Evolutionary conservation across 1,139 yeast genomes (phyloP).

Genomic region (Yamadazyma diospyri): DNA sequence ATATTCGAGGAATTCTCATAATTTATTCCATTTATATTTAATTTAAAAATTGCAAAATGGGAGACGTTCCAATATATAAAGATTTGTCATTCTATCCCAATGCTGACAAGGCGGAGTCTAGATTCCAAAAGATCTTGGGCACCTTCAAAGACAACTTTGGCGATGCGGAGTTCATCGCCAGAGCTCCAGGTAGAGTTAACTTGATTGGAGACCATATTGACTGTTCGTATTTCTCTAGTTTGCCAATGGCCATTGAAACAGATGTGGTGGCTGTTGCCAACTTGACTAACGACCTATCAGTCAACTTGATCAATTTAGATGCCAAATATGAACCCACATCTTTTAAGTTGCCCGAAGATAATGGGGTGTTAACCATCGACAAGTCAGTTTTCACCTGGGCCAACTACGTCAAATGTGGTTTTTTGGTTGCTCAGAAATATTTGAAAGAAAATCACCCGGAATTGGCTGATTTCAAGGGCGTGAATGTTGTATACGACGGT

Average conservation of each 20-base stretch:
- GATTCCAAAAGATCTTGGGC: constrained; percentile 24
- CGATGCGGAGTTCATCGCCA: constrained; percentile 44
- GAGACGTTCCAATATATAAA: constrained; percentile 29
- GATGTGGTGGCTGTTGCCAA: constrained; percentile 60
- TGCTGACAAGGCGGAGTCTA: constrained; percentile 19
- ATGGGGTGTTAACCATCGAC: constrained; percentile 45
- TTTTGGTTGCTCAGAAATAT: constrained; percentile 56
- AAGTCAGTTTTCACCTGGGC: constrained; percentile 54
- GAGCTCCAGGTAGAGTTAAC: constrained; percentile 76
- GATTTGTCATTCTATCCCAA: constrained; percentile 36
- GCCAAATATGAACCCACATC: constrained; percentile 26
- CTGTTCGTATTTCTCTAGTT: constrained; percentile 62
- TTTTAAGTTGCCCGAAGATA: constrained; percentile 38
- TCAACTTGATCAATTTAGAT: constrained; percentile 42
- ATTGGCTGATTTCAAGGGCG: constrained; percentile 34
- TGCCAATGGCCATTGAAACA: constrained; percentile 73
- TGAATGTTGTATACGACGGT: constrained; percentile 58
- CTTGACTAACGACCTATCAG: constrained; percentile 21
- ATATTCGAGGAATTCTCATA: constrained; percentile 6
- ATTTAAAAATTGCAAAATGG: constrained; percentile 5
- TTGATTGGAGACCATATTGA: constrained; percentile 76
- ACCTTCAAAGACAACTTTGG: constrained; percentile 21
- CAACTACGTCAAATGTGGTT: constrained; percentile 66
- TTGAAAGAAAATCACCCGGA: constrained; percentile 33
- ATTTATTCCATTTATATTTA: background rate